These are phyloP conservation scores for Teunomyces atbi DNA, from an alignment of 805 yeast species.

Conservation along the genomic window DNA sequence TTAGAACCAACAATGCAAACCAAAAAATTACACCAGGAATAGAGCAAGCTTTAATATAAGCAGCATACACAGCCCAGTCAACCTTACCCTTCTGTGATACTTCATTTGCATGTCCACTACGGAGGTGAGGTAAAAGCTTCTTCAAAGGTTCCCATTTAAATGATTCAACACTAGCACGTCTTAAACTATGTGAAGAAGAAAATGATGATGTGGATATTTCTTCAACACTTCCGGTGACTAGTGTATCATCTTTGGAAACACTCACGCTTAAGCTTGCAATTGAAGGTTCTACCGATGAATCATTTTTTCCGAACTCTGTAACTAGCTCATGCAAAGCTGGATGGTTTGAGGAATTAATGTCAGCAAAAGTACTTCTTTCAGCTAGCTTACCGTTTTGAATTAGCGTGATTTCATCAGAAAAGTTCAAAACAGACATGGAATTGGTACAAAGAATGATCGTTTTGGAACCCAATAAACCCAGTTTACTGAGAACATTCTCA, in stretches of 20 bases:
- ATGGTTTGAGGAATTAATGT: constrained; percentile 15
- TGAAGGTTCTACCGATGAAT: constrained; percentile 8
- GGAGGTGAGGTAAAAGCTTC: constrained; percentile 27
- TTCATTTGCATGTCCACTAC: constrained; percentile 38
- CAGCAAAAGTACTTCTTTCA: constrained; percentile 15
- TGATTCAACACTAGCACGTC: constrained; percentile 52
- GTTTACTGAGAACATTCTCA: constrained; percentile 21
- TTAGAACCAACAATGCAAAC: constrained; percentile 25
- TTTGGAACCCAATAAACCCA: constrained; percentile 23
- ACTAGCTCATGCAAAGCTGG: constrained; percentile 34
- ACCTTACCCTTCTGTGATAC: constrained; percentile 19
- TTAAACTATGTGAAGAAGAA: neutral
- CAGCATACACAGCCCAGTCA: constrained; percentile 22
- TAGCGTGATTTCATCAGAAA: constrained; percentile 20
- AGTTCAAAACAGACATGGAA: constrained; percentile 21
- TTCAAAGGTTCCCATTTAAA: constrained; percentile 43
- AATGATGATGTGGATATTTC: neutral
- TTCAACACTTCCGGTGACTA: neutral
- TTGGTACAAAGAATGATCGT: constrained; percentile 28
- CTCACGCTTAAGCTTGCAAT: constrained; percentile 7
- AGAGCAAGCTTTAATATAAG: constrained; percentile 32
- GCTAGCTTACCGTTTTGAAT: constrained; percentile 19
- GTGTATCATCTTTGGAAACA: neutral
- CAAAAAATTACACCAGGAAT: constrained; percentile 45
- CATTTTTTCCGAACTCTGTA: constrained; percentile 31